Percentiles rank a stretch among this genome's conserved stretches.
phyloP scores from a whole-genome alignment of 73 alveolate genomes.

The Symbiodinium pilosum region DNA sequence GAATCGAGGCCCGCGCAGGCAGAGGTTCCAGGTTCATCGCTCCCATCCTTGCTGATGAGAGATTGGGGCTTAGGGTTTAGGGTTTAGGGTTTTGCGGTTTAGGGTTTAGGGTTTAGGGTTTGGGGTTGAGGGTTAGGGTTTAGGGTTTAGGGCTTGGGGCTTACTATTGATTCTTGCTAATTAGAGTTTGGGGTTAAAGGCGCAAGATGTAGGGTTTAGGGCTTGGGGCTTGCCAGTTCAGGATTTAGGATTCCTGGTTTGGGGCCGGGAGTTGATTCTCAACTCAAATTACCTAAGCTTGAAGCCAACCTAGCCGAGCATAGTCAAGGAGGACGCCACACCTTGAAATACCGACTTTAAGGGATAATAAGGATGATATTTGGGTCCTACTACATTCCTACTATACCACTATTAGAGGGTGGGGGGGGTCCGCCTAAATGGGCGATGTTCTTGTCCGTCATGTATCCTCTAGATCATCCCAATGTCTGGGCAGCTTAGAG shows the following conservation, averaged over 20 bases:
- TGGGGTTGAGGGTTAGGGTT: neutral
- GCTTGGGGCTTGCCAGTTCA: neutral
- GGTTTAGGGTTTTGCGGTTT: neutral
- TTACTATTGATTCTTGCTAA: neutral
- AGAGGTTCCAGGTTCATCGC: constrained; percentile 17
- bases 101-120: neutral
- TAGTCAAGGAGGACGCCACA: no score
- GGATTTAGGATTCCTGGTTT: neutral
- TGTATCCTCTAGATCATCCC: no score
- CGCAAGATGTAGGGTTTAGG: neutral
- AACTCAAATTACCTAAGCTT: no score
- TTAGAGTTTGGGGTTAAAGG: neutral
- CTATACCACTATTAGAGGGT: no score
- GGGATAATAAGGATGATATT: no score
- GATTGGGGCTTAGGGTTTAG: neutral
- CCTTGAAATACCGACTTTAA: no score
- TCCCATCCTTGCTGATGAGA: neutral
- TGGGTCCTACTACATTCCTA: no score
- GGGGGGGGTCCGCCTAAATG: no score
- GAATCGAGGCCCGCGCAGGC: constrained; percentile 15
- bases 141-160: neutral
- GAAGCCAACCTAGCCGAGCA: no score
- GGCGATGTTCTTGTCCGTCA: no score
- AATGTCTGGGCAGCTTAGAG: no score
- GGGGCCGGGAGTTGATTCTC: neutral